Evolutionary conservation across 1,139 yeast genomes (phyloP).

Genomic region (Diutina neorugosa): DNA sequence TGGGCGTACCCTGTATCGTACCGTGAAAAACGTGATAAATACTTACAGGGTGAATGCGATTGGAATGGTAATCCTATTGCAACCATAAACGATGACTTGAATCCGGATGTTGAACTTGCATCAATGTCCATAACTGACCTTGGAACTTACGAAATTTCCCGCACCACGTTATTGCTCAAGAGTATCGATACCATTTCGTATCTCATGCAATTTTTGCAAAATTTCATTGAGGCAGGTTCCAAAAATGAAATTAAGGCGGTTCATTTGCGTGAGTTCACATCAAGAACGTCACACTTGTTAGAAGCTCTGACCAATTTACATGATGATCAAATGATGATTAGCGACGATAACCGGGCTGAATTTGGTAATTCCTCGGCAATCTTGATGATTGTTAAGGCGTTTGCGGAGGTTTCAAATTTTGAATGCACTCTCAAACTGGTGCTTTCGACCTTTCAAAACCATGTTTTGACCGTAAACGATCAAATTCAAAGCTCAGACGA

Average conservation of each 20-base stretch:
- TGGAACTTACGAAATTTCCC: not conserved
- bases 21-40: slow-evolving; percentile 37
- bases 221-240: slow-evolving; percentile 12
- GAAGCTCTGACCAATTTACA: slow-evolving; percentile 35
- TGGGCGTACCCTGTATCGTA: slow-evolving; percentile 48
- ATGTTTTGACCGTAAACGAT: not conserved
- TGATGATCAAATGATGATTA: slow-evolving; percentile 10
- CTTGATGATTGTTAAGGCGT: slow-evolving; percentile 40
- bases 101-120: not conserved
- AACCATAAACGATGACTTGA: not conserved
- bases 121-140: not conserved
- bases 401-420: slow-evolving; percentile 9
- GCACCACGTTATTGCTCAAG: slow-evolving; percentile 17
- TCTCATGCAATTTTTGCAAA: slow-evolving; percentile 20
- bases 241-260: slow-evolving; percentile 37
- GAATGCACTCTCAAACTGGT: slow-evolving; percentile 1
- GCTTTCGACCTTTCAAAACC: not conserved
- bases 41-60: slow-evolving; percentile 26
- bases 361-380: slow-evolving; percentile 33
- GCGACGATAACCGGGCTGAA: slow-evolving; percentile 13
- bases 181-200: slow-evolving; percentile 22
- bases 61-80: slow-evolving; percentile 24
- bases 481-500: not conserved
- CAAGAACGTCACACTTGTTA: slow-evolving; percentile 55
- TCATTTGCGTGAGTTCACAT: slow-evolving; percentile 46